Conservation (phyloP, 2,329 filamentous ascomycete species). For the Beauveria sp. region DNA sequence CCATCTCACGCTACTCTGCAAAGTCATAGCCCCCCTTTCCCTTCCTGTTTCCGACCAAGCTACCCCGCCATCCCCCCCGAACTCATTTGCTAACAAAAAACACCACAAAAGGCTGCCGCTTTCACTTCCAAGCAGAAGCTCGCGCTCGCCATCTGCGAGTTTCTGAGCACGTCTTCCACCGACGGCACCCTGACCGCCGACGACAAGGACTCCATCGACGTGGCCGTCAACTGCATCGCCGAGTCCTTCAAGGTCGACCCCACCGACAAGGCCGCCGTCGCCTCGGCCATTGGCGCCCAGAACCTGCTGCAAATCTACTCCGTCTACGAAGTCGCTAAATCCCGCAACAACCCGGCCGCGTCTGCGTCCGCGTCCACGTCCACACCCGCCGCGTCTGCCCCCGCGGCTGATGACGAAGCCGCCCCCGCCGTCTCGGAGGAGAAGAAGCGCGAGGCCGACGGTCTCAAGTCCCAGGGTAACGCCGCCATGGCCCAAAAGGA, state of each 20-base stretch:
- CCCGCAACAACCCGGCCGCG: slow-evolving; percentile 32
- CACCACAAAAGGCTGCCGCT: slow-evolving; percentile 16
- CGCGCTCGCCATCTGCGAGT: slow-evolving; percentile 94
- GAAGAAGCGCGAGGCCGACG: slow-evolving; percentile 74
- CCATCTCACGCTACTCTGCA: no score
- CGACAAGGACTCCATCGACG: slow-evolving; percentile 88
- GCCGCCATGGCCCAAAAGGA: slow-evolving; percentile 93
- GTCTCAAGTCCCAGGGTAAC: slow-evolving; percentile 85
- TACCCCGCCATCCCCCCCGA: neutral
- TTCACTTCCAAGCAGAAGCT: slow-evolving; percentile 68
- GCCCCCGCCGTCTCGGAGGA: slow-evolving; percentile 38
- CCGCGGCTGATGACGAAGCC: slow-evolving; percentile 33
- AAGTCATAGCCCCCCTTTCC: no score
- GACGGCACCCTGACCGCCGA: slow-evolving; percentile 86
- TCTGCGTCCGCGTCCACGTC: slow-evolving; percentile 33
- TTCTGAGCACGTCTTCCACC: slow-evolving; percentile 72
- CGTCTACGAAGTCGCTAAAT: slow-evolving; percentile 92
- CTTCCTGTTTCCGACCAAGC: neutral
- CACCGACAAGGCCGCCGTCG: slow-evolving; percentile 62
- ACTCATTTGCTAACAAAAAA: neutral
- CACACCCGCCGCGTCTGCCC: slow-evolving; percentile 26
- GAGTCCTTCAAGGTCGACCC: slow-evolving; percentile 94
- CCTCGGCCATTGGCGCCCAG: slow-evolving; percentile 75
- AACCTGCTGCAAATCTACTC: slow-evolving; percentile 86
- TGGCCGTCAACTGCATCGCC: slow-evolving; percentile 88